Percentiles rank a stretch among this genome's conserved stretches.
Evolutionary conservation across 2,329 filamentous ascomycete genomes (phyloP).

Genomic region (Emmonsiellopsis sp.): DNA sequence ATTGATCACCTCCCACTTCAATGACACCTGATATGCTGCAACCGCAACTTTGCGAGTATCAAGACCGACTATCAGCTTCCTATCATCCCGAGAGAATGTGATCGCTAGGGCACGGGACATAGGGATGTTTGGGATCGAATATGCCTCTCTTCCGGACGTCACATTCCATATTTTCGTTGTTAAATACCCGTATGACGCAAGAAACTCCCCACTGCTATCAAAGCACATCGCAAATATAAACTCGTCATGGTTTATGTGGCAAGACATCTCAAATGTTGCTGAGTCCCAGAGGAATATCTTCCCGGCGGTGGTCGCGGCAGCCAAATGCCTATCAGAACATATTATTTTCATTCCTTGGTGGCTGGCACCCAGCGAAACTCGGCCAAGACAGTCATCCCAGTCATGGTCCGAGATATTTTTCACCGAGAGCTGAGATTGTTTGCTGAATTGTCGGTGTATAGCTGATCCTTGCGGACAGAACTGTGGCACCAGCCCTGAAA

Average conservation of each 20-base stretch:
- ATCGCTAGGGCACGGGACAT: constrained; percentile 8
- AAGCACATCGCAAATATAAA: constrained; percentile 8
- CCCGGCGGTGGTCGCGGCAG: constrained; percentile 13
- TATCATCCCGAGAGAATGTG: constrained; percentile 5
- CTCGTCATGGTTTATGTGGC: constrained; percentile 11
- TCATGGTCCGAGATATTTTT: constrained; percentile 7
- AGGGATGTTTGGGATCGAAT: constrained; percentile 5
- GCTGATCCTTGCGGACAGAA: constrained; percentile 30
- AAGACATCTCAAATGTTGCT: constrained; percentile 12
- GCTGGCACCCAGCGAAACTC: constrained; percentile 5
- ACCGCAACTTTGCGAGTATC: background rate
- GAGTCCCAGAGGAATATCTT: constrained; percentile 12
- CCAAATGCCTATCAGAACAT: constrained; percentile 13
- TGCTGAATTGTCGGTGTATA: constrained; percentile 25
- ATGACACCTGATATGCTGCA: background rate
- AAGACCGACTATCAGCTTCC: constrained; percentile 5
- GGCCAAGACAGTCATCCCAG: constrained; percentile 13
- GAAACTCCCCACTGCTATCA: constrained; percentile 8
- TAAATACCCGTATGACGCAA: constrained; percentile 11
- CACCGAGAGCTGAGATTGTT: constrained; percentile 10
- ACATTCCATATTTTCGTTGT: constrained; percentile 13
- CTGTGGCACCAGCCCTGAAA: constrained; percentile 30
- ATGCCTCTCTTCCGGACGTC: constrained; percentile 1
- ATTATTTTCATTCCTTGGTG: constrained; percentile 6
- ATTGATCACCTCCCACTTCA: constrained; percentile 6